phyloP scores from a whole-genome alignment of 2,329 filamentous ascomycete species.

The Didymella glomerata region DNA sequence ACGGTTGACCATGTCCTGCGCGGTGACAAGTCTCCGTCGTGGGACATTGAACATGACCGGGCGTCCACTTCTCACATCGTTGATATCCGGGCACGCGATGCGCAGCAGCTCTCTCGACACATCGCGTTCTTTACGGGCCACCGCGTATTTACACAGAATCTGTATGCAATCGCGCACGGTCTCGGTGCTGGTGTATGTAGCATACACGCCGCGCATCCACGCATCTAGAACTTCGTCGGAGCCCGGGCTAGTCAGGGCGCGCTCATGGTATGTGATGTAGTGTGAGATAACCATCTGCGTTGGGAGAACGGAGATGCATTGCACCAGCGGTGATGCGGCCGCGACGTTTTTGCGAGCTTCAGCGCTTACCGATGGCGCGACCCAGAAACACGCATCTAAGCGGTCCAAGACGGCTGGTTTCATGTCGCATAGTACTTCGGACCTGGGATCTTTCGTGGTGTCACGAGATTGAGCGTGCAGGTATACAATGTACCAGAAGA shows the following conservation, averaged over 20 bases:
- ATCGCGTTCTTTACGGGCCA: too few relatives aligned
- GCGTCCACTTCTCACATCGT: not conserved
- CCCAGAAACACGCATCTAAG: not conserved
- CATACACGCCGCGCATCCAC: not conserved
- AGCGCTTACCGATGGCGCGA: too few relatives aligned
- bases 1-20: too few relatives aligned
- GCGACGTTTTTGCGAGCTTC: not conserved
- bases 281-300: not conserved
- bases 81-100: not conserved
- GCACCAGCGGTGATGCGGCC: too few relatives aligned
- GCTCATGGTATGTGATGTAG: not conserved
- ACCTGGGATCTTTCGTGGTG: not conserved
- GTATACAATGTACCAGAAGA: not conserved
- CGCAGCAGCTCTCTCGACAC: not conserved
- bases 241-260: not conserved
- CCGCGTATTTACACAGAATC: not conserved
- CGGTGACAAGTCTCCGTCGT: too few relatives aligned
- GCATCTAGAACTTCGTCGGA: not conserved
- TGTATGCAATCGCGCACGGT: not conserved
- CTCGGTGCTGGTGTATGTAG: too few relatives aligned
- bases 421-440: not conserved
- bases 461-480: not conserved
- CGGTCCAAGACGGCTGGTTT: not conserved
- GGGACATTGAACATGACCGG: too few relatives aligned
- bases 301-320: too few relatives aligned